phyloP scores from a whole-genome alignment of 2,329 filamentous ascomycete species.

The Drechslerella coelobrocha region DNA sequence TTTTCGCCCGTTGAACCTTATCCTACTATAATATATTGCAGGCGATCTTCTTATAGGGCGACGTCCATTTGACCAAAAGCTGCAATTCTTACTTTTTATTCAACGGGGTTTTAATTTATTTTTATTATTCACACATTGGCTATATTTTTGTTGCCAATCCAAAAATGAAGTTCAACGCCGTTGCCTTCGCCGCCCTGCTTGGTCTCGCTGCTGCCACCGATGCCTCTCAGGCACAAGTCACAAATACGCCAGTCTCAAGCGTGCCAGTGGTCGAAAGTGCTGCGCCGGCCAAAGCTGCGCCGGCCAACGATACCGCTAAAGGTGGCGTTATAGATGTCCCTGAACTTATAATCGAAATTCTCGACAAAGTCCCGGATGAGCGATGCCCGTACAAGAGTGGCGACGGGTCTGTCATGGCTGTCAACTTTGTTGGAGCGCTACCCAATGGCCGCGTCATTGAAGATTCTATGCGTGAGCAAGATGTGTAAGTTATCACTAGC shows the following conservation, averaged over 20 bases:
- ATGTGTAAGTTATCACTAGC: conserved; percentile 23
- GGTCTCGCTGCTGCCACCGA: conserved; percentile 19
- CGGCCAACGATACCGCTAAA: not conserved
- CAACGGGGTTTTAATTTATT: not conserved
- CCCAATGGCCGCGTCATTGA: conserved; percentile 34
- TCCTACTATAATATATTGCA: no score
- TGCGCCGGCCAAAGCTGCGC: no score
- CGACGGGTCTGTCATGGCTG: conserved; percentile 20
- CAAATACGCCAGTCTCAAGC: no score
- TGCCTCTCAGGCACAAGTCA: no score
- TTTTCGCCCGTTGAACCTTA: no score
- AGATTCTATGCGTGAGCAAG: conserved; percentile 22
- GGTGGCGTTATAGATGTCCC: conserved; percentile 11
- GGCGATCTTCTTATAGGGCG: no score
- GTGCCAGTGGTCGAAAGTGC: no score
- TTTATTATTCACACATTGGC: not conserved
- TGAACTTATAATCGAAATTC: conserved; percentile 25
- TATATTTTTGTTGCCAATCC: conserved; percentile 2
- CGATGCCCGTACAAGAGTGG: conserved; percentile 22
- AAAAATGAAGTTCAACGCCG: conserved; percentile 25
- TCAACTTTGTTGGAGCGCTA: conserved; percentile 27
- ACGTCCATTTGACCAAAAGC: no score
- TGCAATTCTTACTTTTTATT: no score
- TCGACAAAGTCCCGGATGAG: conserved; percentile 5
- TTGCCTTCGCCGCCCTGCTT: conserved; percentile 18